These are phyloP conservation scores for Neopestalotiopsis clavispora DNA, from an alignment of 2,329 filamentous ascomycete species.

Conservation along the genomic window DNA sequence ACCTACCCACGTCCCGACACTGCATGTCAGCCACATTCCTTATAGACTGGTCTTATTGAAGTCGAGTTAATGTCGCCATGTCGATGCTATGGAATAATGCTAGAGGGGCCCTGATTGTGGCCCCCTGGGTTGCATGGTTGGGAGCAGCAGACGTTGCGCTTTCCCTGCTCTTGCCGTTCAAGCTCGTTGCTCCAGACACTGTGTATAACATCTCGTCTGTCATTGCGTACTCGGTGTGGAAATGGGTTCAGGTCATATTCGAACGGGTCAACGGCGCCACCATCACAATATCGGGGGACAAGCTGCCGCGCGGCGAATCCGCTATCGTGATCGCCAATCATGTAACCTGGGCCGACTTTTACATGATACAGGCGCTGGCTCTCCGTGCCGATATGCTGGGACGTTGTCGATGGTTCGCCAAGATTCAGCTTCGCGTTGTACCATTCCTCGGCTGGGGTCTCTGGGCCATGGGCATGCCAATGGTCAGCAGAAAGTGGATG, in stretches of 20 bases:
- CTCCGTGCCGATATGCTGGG: slow-evolving; percentile 60
- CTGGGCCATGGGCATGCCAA: slow-evolving; percentile 69
- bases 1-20: neutral
- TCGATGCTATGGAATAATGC: slow-evolving; percentile 33
- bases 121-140: slow-evolving; percentile 60
- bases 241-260: slow-evolving; percentile 63
- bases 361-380: slow-evolving; percentile 65
- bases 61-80: neutral
- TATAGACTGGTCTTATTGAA: neutral
- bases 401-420: slow-evolving; percentile 67
- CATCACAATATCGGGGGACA: slow-evolving; percentile 58
- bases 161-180: slow-evolving; percentile 53
- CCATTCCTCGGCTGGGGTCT: slow-evolving; percentile 68
- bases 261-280: slow-evolving; percentile 55
- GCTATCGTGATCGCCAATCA: slow-evolving; percentile 66
- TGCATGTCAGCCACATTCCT: neutral
- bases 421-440: slow-evolving; percentile 61
- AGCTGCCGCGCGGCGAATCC: slow-evolving; percentile 57
- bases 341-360: slow-evolving; percentile 67
- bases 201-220: slow-evolving; percentile 60
- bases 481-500: slow-evolving; percentile 65
- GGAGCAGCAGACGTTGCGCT: slow-evolving; percentile 55
- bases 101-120: slow-evolving; percentile 47
- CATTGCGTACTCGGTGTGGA: slow-evolving; percentile 60
- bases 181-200: slow-evolving; percentile 50